Base-by-base conservation (phyloP, 2,329 filamentous ascomycete species). In the Cercospora janseana region DNA sequence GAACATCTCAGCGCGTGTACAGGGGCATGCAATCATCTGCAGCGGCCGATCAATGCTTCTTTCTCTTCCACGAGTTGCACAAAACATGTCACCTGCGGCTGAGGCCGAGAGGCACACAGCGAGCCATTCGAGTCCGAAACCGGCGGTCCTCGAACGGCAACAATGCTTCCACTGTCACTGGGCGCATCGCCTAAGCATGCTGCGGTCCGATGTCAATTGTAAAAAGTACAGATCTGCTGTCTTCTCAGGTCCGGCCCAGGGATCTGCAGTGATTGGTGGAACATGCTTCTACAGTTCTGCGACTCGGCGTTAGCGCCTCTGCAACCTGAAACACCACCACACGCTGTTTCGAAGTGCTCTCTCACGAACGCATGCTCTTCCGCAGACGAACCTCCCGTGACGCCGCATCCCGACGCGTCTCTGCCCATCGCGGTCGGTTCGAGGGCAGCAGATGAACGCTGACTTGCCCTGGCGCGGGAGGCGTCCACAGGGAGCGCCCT, bases 381-480 rank as follows among this genome's bases (percentile, higher is more conserved):
- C 27, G 24, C 29, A 16, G 32, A 27, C 35, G 49, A 15, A 26
- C 26, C n/a, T 26, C 18, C 31, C 34, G 21, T 12, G 43, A 42
- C 28, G 43, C 43, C 43, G 23, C 34, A n/a, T 38, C 21, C 26
- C 31, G 44, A 41, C 35, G 27, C 45, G 44, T 47, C 32, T 38
- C 44, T 47, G 44, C 32, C 26, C 44, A 15, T 29, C 38, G 26
- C 10, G 13, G 13, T 31, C 35, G 45, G 34, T 48, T 52, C 38
- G 32, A 29, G n/a, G 12, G 29, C 9, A 23, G 21, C 38, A 48
- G 45, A 40, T 45, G 45, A 44, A 37, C 31, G 38, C 35, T 26
- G 45, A 37, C 45, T 48, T 47, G 32, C 45, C 50, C 50, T 52
- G 45, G 50, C 50, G 43, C 34, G 31, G 28, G n/a, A 15, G 43